These are phyloP conservation scores for Phycomyces nitens DNA, from an alignment of 192 early-diverging fungal species.

Conservation along the genomic window DNA sequence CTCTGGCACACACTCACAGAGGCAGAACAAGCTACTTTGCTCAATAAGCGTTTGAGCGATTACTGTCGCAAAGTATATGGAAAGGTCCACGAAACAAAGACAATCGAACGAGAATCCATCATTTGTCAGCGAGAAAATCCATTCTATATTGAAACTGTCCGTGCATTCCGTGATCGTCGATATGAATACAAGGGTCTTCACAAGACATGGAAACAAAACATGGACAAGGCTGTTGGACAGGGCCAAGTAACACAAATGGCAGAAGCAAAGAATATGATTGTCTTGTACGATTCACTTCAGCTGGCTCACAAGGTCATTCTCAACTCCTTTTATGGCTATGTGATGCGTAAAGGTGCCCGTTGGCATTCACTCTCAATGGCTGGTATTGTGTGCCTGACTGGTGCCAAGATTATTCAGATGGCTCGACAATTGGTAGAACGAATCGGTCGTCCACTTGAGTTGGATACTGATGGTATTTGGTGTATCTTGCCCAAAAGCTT, in stretches of 20 bases:
- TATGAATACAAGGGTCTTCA: slow-evolving; percentile 96
- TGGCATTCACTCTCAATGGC: slow-evolving; percentile 99
- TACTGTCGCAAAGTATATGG: slow-evolving; percentile 89
- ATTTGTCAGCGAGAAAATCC: slow-evolving; percentile 98
- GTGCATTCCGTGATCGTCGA: slow-evolving; percentile 93
- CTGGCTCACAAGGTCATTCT: slow-evolving; percentile 95
- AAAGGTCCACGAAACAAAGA: slow-evolving; percentile 75
- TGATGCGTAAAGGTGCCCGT: slow-evolving; percentile 96
- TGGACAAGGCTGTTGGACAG: slow-evolving; percentile 61
- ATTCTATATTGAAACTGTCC: slow-evolving; percentile 97
- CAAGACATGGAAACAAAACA: slow-evolving; percentile 87
- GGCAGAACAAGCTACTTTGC: slow-evolving; percentile 63
- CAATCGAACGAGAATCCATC: slow-evolving; percentile 80
- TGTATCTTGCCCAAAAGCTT: slow-evolving; percentile 91
- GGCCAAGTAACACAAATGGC: slow-evolving; percentile 70
- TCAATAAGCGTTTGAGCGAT: slow-evolving; percentile 79
- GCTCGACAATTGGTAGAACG: slow-evolving; percentile 90
- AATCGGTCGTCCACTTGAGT: slow-evolving; percentile 89
- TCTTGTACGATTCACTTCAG: slow-evolving; percentile 96
- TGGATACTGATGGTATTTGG: slow-evolving; percentile 99
- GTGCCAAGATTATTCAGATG: slow-evolving; percentile 95
- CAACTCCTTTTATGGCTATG: slow-evolving; percentile 98
- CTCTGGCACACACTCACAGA: slow-evolving; percentile 66
- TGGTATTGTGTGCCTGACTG: slow-evolving; percentile 95
- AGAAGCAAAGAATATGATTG: slow-evolving; percentile 87